Evolutionary conservation across 2,329 filamentous ascomycete species (phyloP).

Genomic region (Penicillium janthinellum): DNA sequence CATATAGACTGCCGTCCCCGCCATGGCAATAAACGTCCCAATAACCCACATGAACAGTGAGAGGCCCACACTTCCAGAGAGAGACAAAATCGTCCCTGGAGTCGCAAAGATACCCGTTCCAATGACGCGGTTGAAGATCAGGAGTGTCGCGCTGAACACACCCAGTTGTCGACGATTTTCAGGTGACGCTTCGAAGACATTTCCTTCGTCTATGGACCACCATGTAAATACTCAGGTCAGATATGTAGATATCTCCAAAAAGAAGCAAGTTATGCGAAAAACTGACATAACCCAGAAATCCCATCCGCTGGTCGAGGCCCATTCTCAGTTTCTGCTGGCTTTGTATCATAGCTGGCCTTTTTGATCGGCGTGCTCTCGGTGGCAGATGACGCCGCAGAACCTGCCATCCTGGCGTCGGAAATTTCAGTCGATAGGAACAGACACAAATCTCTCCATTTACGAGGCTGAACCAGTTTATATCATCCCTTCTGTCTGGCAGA

Average conservation of each 20-base stretch:
- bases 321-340: slow-evolving; percentile 21
- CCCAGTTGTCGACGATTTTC: slow-evolving; percentile 44
- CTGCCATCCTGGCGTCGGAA: slow-evolving; percentile 17
- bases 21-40: slow-evolving; percentile 52
- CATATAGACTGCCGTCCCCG: slow-evolving; percentile 48
- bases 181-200: slow-evolving; percentile 39
- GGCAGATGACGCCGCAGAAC: slow-evolving; percentile 13
- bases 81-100: slow-evolving; percentile 48
- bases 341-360: slow-evolving; percentile 22
- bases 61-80: slow-evolving; percentile 50
- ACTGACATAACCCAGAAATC: slow-evolving; percentile 38
- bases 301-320: slow-evolving; percentile 34
- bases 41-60: slow-evolving; percentile 54
- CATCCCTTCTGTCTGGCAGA: slow-evolving; percentile 15
- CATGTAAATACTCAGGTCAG: background rate
- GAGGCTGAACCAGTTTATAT: background rate
- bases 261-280: background rate
- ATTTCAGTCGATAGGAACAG: background rate
- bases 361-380: slow-evolving; percentile 21
- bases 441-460: background rate
- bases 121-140: slow-evolving; percentile 54
- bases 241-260: background rate
- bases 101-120: slow-evolving; percentile 56
- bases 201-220: slow-evolving; percentile 35
- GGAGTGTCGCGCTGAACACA: slow-evolving; percentile 45